Conservation (phyloP, 495 filamentous ascomycete genomes). For the Cairneyella variabilis region DNA sequence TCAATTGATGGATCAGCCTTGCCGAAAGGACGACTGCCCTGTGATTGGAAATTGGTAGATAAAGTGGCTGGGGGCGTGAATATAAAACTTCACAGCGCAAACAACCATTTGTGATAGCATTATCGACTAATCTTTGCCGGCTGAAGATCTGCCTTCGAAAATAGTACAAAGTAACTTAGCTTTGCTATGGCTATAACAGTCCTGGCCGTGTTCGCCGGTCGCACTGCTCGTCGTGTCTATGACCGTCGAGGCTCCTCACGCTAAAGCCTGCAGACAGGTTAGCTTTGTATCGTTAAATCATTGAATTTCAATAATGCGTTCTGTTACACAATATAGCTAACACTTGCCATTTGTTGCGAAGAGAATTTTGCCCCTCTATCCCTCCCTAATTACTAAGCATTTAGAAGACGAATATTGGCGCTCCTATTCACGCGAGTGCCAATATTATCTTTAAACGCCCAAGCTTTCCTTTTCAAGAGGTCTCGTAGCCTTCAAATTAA, state of each 20-base stretch:
- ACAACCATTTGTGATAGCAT: conserved; percentile 19
- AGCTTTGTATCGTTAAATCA: too few species aligned
- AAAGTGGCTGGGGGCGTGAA: conserved; percentile 30
- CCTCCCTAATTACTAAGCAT: conserved; percentile 8
- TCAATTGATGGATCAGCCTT: conserved; percentile 28
- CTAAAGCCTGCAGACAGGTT: conserved; percentile 2
- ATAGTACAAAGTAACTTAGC: conserved; percentile 19
- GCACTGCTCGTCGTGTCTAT: conserved; percentile 1
- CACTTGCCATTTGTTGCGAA: conserved; percentile 9
- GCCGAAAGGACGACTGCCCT: conserved; percentile 28
- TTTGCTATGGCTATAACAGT: conserved; percentile 18
- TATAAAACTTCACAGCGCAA: conserved; percentile 28
- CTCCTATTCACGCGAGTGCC: neutral
- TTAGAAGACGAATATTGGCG: conserved; percentile 6
- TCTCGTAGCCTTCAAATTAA: neutral
- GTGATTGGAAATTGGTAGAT: conserved; percentile 31
- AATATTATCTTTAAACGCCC: neutral
- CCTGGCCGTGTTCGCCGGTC: neutral
- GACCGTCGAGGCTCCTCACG: neutral
- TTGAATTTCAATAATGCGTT: conserved; percentile 10
- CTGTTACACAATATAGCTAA: conserved; percentile 9
- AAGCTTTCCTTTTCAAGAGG: neutral
- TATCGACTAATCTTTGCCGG: conserved; percentile 20
- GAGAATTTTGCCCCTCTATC: conserved; percentile 13
- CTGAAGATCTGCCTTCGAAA: conserved; percentile 19